These are phyloP conservation scores for Ziziphus jujuba DNA, from an alignment of 306 rosid species.

Conservation along the genomic window DNA sequence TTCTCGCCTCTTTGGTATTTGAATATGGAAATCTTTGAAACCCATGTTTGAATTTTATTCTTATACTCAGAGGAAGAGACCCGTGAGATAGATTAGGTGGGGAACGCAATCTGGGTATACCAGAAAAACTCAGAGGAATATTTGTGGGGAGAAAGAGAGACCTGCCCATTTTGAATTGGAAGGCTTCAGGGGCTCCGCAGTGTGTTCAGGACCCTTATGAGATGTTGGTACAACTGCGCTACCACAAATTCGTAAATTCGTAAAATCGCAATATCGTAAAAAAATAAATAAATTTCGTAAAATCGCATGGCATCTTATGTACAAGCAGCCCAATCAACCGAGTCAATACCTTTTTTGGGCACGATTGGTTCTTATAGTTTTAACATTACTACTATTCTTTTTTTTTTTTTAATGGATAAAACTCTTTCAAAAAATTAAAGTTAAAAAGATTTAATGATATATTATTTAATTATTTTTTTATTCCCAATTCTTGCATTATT, in stretches of 20 bases:
- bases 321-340: no score
- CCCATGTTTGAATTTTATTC: conserved; percentile 34
- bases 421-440: no score
- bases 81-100: conserved; percentile 14
- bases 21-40: conserved; percentile 21
- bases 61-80: conserved; percentile 17
- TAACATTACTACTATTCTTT: no score
- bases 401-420: no score
- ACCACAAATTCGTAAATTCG: conserved; percentile 2
- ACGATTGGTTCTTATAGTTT: no score
- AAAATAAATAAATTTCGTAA: no score
- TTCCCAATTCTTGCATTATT: no score
- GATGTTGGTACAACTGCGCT: background rate
- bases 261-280: no score
- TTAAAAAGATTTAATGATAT: no score
- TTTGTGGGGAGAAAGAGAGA: conserved; percentile 47
- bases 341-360: no score
- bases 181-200: background rate
- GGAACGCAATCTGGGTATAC: conserved; percentile 29
- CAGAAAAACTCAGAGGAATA: conserved; percentile 34
- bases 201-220: background rate
- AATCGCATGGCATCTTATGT: no score
- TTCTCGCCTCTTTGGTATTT: conserved; percentile 29
- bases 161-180: conserved; percentile 34
- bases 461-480: no score